Conservation (phyloP, 2,329 filamentous ascomycete genomes). For the Colletotrichum australisinense region DNA sequence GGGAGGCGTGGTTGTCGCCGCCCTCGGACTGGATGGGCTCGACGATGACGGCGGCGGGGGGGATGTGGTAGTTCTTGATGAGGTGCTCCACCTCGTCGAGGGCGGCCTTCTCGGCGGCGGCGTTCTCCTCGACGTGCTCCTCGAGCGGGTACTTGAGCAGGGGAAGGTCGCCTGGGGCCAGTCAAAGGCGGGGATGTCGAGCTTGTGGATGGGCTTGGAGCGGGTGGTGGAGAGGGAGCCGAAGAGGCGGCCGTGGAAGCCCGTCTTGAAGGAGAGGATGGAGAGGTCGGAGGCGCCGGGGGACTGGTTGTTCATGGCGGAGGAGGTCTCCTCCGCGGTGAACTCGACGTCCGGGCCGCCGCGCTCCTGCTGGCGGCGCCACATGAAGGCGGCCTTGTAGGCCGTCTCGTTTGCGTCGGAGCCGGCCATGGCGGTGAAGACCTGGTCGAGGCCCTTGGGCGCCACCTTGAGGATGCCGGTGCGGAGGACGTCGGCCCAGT, state of each 20-base stretch:
- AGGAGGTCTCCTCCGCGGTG: slow-evolving; percentile 78
- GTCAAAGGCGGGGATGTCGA: slow-evolving; percentile 94
- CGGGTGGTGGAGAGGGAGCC: slow-evolving; percentile 89
- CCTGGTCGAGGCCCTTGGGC: slow-evolving; percentile 85
- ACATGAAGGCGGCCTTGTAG: slow-evolving; percentile 97
- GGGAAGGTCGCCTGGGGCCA: slow-evolving; percentile 95
- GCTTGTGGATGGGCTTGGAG: slow-evolving; percentile 93
- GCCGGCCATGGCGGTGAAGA: slow-evolving; percentile 90
- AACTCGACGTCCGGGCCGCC: slow-evolving; percentile 84
- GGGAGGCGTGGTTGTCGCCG: slow-evolving; percentile 92
- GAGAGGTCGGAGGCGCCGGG: slow-evolving; percentile 83
- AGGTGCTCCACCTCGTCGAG: slow-evolving; percentile 86
- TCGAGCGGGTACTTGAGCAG: slow-evolving; percentile 87
- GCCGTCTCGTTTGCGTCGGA: slow-evolving; percentile 95
- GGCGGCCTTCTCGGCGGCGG: slow-evolving; percentile 82
- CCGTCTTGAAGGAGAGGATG: slow-evolving; percentile 89
- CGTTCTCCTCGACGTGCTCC: slow-evolving; percentile 82
- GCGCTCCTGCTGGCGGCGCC: slow-evolving; percentile 83
- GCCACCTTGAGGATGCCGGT: slow-evolving; percentile 85
- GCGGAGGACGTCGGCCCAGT: slow-evolving; percentile 85
- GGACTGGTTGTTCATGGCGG: slow-evolving; percentile 82
- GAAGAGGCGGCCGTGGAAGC: slow-evolving; percentile 92
- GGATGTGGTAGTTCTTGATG: slow-evolving; percentile 81
- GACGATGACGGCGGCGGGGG: slow-evolving; percentile 84
- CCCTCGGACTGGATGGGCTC: slow-evolving; percentile 96